Conservation (phyloP, 352 stramenopile species). For the Phytophthora melonis region DNA sequence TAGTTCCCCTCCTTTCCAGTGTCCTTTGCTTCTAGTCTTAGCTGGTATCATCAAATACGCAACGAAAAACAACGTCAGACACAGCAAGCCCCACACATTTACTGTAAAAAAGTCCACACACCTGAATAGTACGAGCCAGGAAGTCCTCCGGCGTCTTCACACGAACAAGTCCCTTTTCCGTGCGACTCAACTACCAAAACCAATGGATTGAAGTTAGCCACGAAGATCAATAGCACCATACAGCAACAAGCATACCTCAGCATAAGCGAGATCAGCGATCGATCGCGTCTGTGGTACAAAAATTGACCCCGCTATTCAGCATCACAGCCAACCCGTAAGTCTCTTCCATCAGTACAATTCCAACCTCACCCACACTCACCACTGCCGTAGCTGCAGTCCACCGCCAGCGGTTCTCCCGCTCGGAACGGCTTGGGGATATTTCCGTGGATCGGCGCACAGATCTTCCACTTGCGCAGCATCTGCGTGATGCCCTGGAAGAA, state of each 20-base stretch:
- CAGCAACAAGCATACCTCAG: conserved; percentile 57
- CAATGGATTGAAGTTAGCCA: conserved; percentile 9
- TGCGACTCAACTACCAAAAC: conserved; percentile 71
- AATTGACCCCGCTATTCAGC: conserved; percentile 69
- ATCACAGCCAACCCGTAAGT: conserved; percentile 20
- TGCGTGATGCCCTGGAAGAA: conserved; percentile 86
- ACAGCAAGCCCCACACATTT: not conserved
- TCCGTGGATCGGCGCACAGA: conserved; percentile 86
- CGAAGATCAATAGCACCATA: conserved; percentile 1
- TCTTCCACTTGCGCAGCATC: conserved; percentile 88
- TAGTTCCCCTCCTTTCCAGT: conserved; percentile 46
- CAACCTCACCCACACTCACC: conserved; percentile 43
- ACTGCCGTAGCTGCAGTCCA: conserved; percentile 88
- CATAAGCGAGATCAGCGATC: conserved; percentile 82
- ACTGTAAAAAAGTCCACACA: conserved; percentile 20
- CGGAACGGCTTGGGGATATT: conserved; percentile 91
- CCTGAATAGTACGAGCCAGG: conserved; percentile 77
- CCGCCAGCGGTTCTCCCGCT: conserved; percentile 79
- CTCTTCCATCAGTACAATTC: not conserved
- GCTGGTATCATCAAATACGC: conserved; percentile 20
- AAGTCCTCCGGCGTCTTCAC: conserved; percentile 86
- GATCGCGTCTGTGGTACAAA: conserved; percentile 78
- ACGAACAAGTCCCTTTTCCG: conserved; percentile 80
- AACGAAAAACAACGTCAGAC: conserved; percentile 12
- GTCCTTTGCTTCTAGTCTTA: conserved; percentile 51